A percentile compares a stretch with the other conserved stretches of the same genome.
Conservation (phyloP, 2,329 filamentous ascomycete species). For the Fusarium pseudograminearum region DNA sequence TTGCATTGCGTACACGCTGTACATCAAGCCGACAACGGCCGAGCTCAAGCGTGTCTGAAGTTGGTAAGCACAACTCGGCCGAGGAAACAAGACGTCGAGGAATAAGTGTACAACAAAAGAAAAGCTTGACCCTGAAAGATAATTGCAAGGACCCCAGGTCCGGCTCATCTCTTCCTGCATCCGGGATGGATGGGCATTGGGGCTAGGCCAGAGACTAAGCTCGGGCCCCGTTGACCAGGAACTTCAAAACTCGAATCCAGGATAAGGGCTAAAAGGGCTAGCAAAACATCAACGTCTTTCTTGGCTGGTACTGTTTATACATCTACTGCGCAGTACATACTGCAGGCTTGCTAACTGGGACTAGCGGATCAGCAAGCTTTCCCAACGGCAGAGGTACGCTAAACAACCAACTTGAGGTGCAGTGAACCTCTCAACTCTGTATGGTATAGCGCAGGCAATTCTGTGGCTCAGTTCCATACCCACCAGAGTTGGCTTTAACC, state of each 20-base stretch:
- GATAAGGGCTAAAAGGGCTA: conserved; percentile 16
- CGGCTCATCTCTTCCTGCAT: conserved; percentile 31
- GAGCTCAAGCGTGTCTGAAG: conserved; percentile 30
- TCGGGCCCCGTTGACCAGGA: conserved; percentile 27
- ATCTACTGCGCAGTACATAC: neutral
- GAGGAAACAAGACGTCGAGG: conserved; percentile 23
- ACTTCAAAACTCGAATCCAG: conserved; percentile 19
- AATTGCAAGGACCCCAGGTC: conserved; percentile 18
- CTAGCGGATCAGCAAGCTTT: conserved; percentile 26
- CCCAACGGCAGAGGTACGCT: conserved; percentile 16
- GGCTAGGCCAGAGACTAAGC: conserved; percentile 33
- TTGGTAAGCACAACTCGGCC: conserved; percentile 33
- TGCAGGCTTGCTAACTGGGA: neutral
- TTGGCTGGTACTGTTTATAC: conserved; percentile 1
- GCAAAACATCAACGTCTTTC: conserved; percentile 13
- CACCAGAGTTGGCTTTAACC: neutral
- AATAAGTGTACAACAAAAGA: conserved; percentile 12
- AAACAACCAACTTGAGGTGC: conserved; percentile 9
- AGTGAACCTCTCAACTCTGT: conserved; percentile 5
- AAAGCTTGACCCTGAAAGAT: conserved; percentile 16
- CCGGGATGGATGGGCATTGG: conserved; percentile 19
- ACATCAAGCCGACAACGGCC: conserved; percentile 31
- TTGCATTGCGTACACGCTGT: conserved; percentile 16
- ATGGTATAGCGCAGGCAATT: conserved; percentile 17
- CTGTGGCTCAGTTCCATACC: conserved; percentile 20